These are phyloP conservation scores for Phanerochaete sordida DNA, from an alignment of 768 basidiomycete species.

Conservation along the genomic window DNA sequence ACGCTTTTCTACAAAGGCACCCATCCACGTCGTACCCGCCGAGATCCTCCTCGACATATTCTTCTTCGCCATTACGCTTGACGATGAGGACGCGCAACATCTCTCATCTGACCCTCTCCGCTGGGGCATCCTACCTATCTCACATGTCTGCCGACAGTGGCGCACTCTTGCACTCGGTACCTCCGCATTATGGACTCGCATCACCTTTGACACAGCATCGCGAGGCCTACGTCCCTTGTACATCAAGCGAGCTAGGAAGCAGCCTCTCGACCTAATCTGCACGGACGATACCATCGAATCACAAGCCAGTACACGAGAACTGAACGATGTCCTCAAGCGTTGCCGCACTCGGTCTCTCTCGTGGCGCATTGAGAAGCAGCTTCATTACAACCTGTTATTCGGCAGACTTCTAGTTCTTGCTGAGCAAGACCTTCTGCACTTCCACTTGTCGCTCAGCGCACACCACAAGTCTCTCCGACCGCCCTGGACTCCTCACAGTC, in stretches of 20 bases:
- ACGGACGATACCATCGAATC: not conserved
- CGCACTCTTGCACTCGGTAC: conserved; percentile 40
- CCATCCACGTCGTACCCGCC: conserved; percentile 12
- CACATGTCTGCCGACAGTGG: conserved; percentile 49
- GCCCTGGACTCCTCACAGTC: not conserved
- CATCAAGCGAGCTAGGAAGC: not conserved
- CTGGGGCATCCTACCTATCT: not conserved
- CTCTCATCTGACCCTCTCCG: not conserved
- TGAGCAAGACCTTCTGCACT: not conserved
- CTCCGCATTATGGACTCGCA: conserved; percentile 42
- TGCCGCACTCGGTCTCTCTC: not conserved
- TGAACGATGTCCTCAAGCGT: not conserved
- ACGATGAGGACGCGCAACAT: not conserved
- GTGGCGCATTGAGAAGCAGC: not conserved
- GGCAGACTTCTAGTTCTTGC: not conserved
- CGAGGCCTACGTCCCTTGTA: not conserved
- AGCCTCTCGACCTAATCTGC: not conserved
- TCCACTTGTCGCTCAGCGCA: not conserved
- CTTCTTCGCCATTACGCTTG: not conserved
- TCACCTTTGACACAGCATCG: conserved; percentile 21
- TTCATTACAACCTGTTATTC: not conserved
- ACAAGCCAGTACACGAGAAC: not conserved
- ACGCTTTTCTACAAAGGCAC: conserved; percentile 28
- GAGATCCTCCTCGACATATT: not conserved
- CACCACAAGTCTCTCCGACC: not conserved